phyloP scores from a whole-genome alignment of 305 asterid genomes.

The Fraxinus paxiana region DNA sequence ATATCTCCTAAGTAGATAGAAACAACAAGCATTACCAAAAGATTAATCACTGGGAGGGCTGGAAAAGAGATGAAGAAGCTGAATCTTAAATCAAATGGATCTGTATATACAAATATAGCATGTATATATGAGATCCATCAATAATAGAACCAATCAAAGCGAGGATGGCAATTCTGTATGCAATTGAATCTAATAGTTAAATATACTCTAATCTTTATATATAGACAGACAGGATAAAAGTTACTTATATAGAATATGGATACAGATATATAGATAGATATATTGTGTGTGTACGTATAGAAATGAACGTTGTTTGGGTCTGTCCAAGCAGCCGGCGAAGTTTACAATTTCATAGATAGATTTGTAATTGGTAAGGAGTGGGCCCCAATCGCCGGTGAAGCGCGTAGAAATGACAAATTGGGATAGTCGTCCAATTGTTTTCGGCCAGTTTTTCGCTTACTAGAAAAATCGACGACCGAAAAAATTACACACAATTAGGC shows the following conservation, averaged over 20 bases:
- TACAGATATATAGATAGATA: background rate
- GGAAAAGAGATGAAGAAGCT: background rate
- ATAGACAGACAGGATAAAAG: background rate
- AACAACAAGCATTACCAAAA: constrained; percentile 1
- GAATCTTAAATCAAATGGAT: background rate
- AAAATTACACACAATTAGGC: background rate
- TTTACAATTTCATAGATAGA: background rate
- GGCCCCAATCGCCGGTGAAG: background rate
- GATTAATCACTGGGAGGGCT: background rate
- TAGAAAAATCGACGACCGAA: background rate
- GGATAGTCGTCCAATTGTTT: background rate
- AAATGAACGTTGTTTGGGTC: constrained; percentile 2
- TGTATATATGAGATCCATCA: constrained; percentile 1
- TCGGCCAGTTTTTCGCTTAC: background rate
- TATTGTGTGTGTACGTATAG: background rate
- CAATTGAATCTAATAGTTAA: background rate
- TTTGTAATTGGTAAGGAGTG: background rate
- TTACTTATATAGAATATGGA: background rate
- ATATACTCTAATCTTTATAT: background rate
- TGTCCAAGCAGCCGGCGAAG: background rate
- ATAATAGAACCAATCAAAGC: constrained; percentile 5
- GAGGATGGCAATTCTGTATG: background rate
- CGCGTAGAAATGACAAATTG: background rate
- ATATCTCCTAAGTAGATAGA: background rate
- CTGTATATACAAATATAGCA: background rate